Base-by-base conservation (phyloP, 805 yeast genomes). In the Ogataea minuta region DNA sequence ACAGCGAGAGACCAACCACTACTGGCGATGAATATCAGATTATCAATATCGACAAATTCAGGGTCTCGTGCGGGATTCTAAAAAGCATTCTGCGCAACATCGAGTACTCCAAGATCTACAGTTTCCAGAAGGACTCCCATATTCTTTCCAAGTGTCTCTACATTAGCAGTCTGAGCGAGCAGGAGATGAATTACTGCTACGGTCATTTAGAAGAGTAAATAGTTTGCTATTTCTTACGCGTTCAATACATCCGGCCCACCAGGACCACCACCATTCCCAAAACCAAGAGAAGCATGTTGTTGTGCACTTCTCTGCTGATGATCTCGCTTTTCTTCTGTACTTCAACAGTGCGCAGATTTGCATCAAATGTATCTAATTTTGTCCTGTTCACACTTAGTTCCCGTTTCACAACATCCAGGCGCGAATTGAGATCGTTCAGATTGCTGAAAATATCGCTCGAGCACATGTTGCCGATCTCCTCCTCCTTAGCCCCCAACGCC, bases 91-190 rank as follows among this genome's bases (percentile, higher is more conserved):
- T 88, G 26, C 85, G 84, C 54, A 77, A 84, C 53, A 86, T 90
- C 35, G 95, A 87, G 54, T 87, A 96, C 89, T 79, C 95, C 0
- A 71, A 71, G 32, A 70, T 82, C 43, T 90, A 88, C 66, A 55
- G 68, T 10, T 64, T 84, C 36, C 60, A 68, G 33, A 62, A 69
- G 2, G 70, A 84, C 36, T 72, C 76, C 9, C 90, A 86, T 35
- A 59, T 89, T 15, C 59, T 91, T 45, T 81, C 95, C 39, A 87
- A 83, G 57, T 90, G 97, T 62, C 72, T 89, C 24, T 89, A 89
- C 62, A 76, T 89, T 47, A 79, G 81, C 48, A 72, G 89, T 6
- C 64, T 86, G 36, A 76, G 81, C 27, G 87, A 80, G 48, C 84
- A 79, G 17, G 95, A 87, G 58, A 81, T 82, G 81, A 55, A 56